Evolutionary conservation across 768 basidiomycete species (phyloP), one percentile per base, ranked within the genome.

Genomic region (Hygrocybe coccinea): DNA sequence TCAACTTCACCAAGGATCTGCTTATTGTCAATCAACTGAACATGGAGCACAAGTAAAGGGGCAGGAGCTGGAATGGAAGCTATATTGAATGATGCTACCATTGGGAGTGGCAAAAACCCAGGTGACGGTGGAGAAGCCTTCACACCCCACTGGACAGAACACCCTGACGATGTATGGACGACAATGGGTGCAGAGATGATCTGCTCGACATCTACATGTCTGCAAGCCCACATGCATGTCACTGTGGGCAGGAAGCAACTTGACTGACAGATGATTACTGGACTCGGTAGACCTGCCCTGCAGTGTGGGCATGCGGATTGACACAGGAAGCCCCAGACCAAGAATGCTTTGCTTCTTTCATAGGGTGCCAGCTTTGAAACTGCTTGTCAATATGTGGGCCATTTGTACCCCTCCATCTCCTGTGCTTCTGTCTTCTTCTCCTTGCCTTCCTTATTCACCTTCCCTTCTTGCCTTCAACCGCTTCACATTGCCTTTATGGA

Each of bases 351-450:
- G 74, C 64, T 85, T 87, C 78, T 82, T 85, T 64, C 76, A 77
- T 7, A 80, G 73, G 3, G 74, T 69, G n/a, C 87, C 87, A 0
- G 79, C 79, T 64, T 89, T 87, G 61, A 88, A 89, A 62, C 81
- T 83, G 65, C 82, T 82, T 1, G 79, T 75, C 2, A 84, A 86
- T 57, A 74, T 68, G 19, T 82, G 77, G 8, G 72, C 63, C 8
- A 71, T 72, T 67, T 67, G 67, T 45, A 65, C 63, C 49, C n/a
- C n/a, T 61, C 62, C 54, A 68, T 64, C 62, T 48, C 61, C 51
- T 25, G 64, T 46, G 63, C 21, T 15, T 19, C 61, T 44, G 60
- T 56, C 56, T 62, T 68, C 69, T 61, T 55, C 65, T 69, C 62
- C 59, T 66, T 65, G 44, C 64, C 61, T n/a, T n/a, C n/a, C 50